Evolutionary conservation across 768 basidiomycete genomes (phyloP).

Genomic region (Mycena epipterygia): DNA sequence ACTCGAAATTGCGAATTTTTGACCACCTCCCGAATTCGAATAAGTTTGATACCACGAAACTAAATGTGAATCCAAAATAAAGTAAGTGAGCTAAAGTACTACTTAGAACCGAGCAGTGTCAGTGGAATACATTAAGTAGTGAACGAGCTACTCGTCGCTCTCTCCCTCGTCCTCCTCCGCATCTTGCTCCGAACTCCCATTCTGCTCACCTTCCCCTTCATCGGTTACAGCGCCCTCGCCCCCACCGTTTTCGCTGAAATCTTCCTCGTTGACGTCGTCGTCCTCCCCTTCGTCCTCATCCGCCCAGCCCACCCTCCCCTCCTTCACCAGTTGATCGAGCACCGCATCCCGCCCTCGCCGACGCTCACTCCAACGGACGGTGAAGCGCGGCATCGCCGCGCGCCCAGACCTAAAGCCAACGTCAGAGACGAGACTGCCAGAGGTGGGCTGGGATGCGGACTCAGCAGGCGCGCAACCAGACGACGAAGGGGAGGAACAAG

Average conservation of each 20-base stretch:
- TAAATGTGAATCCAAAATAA: constrained; percentile 7
- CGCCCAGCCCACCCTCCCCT: constrained; percentile 39
- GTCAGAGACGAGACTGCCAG: neutral
- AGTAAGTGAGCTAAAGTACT: constrained; percentile 4
- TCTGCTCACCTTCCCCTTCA: neutral
- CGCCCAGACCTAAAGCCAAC: constrained; percentile 54
- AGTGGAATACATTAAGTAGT: neutral
- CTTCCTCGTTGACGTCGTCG: constrained; percentile 5
- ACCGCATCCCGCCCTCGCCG: constrained; percentile 47
- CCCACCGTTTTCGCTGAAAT: constrained; percentile 1
- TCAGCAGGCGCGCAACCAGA: neutral
- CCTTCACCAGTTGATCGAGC: constrained; percentile 54
- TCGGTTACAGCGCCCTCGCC: neutral
- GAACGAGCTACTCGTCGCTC: too few relatives aligned
- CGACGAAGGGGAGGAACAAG: constrained; percentile 7
- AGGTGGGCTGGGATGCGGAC: neutral
- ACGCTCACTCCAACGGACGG: constrained; percentile 18
- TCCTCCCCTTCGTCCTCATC: constrained; percentile 12
- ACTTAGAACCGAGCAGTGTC: constrained; percentile 7
- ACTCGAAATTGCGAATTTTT: too few relatives aligned
- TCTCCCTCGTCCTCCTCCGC: too few relatives aligned
- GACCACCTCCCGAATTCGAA: too few relatives aligned
- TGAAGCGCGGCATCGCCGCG: constrained; percentile 36
- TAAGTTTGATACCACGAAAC: neutral
- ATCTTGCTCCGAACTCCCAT: too few relatives aligned